Conservation (phyloP, 73 alveolate genomes). For the Loxodes magnus region DNA sequence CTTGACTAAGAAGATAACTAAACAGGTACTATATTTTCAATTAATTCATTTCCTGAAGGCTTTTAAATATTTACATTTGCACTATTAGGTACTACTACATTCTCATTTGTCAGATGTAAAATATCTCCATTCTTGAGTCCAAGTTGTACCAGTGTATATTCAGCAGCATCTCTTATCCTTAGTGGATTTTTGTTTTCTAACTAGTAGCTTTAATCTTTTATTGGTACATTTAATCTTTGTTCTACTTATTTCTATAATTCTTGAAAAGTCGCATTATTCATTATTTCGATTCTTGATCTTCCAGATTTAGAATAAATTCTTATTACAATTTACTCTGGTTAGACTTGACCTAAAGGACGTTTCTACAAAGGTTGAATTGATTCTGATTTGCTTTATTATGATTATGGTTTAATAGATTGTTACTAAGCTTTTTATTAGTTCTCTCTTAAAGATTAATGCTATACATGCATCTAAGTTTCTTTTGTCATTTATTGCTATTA, state of each 20-base stretch:
- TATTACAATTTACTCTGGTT: slow-evolving; percentile 29
- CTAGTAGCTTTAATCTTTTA: slow-evolving; percentile 31
- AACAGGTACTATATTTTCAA: too few relatives aligned
- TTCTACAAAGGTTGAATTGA: too few relatives aligned
- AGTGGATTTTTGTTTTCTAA: slow-evolving; percentile 42
- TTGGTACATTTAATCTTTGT: slow-evolving; percentile 47
- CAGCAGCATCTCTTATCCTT: slow-evolving; percentile 29
- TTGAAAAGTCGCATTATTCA: slow-evolving; percentile 34
- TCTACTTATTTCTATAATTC: slow-evolving; percentile 55
- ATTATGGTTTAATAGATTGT: too few relatives aligned
- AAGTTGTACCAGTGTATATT: slow-evolving; percentile 10
- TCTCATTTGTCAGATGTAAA: slow-evolving; percentile 43
- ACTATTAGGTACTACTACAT: slow-evolving; percentile 16
- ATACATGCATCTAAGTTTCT: too few relatives aligned
- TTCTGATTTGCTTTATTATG: too few relatives aligned
- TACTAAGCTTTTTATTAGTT: too few relatives aligned
- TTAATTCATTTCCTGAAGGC: too few relatives aligned
- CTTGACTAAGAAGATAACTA: slow-evolving; percentile 14
- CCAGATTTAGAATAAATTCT: slow-evolving; percentile 50
- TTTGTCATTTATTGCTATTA: too few relatives aligned
- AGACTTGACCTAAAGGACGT: too few relatives aligned
- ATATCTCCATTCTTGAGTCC: slow-evolving; percentile 60
- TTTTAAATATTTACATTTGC: slow-evolving; percentile 15
- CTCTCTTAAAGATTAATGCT: too few relatives aligned
- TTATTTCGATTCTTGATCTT: slow-evolving; percentile 60